phyloP scores from a whole-genome alignment of 164 flowering plant species.

The Platanus orientalis region DNA sequence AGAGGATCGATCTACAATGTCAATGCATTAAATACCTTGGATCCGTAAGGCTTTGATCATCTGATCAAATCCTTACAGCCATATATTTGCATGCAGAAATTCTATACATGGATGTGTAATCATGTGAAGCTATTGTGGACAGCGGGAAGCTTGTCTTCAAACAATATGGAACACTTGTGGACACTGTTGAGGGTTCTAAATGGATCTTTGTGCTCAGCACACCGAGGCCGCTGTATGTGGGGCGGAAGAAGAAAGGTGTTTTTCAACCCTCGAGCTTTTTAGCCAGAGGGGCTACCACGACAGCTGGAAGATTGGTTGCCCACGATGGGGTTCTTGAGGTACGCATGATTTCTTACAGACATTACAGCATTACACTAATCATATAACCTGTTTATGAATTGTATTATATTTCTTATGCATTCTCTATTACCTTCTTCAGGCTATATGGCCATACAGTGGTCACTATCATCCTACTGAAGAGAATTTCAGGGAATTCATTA shows the following conservation, averaged over 20 bases:
- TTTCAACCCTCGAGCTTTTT: conserved; percentile 87
- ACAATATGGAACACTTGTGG: conserved; percentile 34
- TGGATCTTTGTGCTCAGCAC: conserved; percentile 87
- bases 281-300: too few relatives aligned
- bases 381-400: neutral
- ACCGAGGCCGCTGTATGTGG: conserved; percentile 51
- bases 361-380: neutral
- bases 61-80: too few relatives aligned
- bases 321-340: conserved; percentile 66
- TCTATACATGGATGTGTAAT: neutral
- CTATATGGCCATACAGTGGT: too few relatives aligned
- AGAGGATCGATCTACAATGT: too few relatives aligned
- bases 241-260: conserved; percentile 62
- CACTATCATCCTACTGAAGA: conserved; percentile 76
- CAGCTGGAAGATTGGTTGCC: conserved; percentile 59
- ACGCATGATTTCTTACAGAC: neutral
- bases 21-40: too few relatives aligned
- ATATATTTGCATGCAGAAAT: too few relatives aligned
- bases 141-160: too few relatives aligned
- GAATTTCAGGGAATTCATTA: conserved; percentile 57
- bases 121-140: too few relatives aligned
- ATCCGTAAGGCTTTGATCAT: too few relatives aligned
- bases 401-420: neutral
- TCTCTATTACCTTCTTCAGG: conserved; percentile 31
- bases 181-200: conserved; percentile 45